phyloP scores from a whole-genome alignment of 2,329 filamentous ascomycete species.

The Nemania diffusa region DNA sequence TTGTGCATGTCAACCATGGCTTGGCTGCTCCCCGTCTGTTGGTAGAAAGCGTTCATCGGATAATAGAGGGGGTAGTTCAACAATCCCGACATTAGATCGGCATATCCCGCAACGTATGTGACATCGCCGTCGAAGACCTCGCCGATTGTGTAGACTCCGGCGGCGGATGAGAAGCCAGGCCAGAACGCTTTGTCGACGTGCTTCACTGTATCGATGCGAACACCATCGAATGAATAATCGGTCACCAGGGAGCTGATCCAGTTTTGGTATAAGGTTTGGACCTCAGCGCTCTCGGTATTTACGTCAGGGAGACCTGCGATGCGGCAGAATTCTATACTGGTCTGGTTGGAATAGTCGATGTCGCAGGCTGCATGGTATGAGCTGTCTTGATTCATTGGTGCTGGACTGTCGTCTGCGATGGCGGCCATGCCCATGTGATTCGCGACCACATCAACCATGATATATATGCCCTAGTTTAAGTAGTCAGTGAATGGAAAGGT shows the following conservation, averaged over 20 bases:
- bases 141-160: constrained; percentile 69
- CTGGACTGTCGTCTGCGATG: constrained; percentile 57
- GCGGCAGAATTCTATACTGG: constrained; percentile 62
- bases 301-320: constrained; percentile 71
- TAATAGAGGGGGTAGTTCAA: constrained; percentile 65
- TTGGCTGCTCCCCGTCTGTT: constrained; percentile 53
- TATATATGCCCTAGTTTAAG: constrained; percentile 44
- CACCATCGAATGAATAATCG: constrained; percentile 70
- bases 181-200: constrained; percentile 70
- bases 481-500: not conserved
- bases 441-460: constrained; percentile 63
- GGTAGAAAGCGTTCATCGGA: constrained; percentile 52
- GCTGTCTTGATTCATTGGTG: constrained; percentile 60
- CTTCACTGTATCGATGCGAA: constrained; percentile 71
- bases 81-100: constrained; percentile 65
- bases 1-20: constrained; percentile 54
- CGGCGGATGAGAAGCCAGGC: constrained; percentile 61
- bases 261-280: constrained; percentile 62
- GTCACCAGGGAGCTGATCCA: constrained; percentile 69
- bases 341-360: constrained; percentile 64
- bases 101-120: constrained; percentile 62
- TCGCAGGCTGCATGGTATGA: constrained; percentile 72
- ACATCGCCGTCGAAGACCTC: constrained; percentile 68
- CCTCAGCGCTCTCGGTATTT: constrained; percentile 61
- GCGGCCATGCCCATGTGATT: constrained; percentile 65